Conservation (phyloP, 768 basidiomycete species). For the Lyophyllum shimeji region DNA sequence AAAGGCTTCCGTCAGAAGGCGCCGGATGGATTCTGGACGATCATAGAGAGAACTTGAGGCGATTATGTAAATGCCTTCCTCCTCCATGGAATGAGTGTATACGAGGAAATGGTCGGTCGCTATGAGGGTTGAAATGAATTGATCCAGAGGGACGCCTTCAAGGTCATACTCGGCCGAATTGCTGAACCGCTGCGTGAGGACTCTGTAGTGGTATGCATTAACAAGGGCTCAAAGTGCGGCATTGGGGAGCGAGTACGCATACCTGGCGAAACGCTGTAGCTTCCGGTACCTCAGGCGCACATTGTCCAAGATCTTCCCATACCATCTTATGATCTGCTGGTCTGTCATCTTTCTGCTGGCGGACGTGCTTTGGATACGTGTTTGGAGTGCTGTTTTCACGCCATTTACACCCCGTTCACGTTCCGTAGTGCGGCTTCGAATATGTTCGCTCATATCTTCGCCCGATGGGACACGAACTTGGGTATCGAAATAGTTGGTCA, state of each 20-base stretch:
- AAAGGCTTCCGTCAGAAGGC: conserved; percentile 84
- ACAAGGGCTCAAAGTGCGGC: not conserved
- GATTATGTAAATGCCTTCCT: conserved; percentile 90
- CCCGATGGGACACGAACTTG: conserved; percentile 78
- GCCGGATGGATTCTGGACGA: conserved; percentile 71
- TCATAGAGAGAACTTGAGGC: conserved; percentile 77
- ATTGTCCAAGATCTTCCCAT: conserved; percentile 89
- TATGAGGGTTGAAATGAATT: conserved; percentile 78
- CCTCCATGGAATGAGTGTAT: conserved; percentile 83
- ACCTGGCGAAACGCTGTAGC: conserved; percentile 91
- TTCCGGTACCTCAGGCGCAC: conserved; percentile 92
- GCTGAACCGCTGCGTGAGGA: conserved; percentile 82
- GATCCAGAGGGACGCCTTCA: conserved; percentile 69
- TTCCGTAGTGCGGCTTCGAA: conserved; percentile 15
- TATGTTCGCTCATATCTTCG: conserved; percentile 32
- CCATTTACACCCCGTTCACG: conserved; percentile 18
- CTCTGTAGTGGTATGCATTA: conserved; percentile 34
- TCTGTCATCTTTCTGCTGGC: conserved; percentile 62
- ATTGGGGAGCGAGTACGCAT: conserved; percentile 10
- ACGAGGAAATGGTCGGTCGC: conserved; percentile 91
- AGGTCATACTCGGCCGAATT: conserved; percentile 91
- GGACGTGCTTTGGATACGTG: conserved; percentile 27
- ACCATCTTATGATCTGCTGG: conserved; percentile 86
- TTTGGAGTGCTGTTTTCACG: conserved; percentile 32
- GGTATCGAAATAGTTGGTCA: conserved; percentile 92